Conservation (phyloP, 768 basidiomycete genomes). For the Ramaria sp. region DNA sequence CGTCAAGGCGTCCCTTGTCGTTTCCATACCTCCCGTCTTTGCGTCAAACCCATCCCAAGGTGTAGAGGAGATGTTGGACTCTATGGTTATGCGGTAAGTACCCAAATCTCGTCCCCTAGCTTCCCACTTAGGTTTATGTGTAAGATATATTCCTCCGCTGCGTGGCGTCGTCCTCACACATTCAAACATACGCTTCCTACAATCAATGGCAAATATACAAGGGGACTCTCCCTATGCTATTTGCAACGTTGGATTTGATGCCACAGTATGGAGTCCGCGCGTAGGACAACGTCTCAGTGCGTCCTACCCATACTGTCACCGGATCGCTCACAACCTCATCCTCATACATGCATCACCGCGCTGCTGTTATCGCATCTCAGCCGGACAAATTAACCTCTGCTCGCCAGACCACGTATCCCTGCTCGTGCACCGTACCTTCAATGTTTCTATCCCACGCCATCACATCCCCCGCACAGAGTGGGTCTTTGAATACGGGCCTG, state of each 20-base stretch:
- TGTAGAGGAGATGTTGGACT: constrained; percentile 83
- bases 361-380: constrained; percentile 26
- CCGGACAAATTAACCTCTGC: constrained; percentile 77
- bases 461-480: constrained; percentile 77
- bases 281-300: constrained; percentile 73
- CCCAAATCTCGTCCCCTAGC: background rate
- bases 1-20: constrained; percentile 51
- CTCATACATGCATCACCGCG: background rate
- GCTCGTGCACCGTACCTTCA: constrained; percentile 86
- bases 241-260: constrained; percentile 66
- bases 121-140: background rate
- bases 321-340: background rate
- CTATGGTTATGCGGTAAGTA: constrained; percentile 87
- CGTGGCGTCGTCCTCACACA: constrained; percentile 82
- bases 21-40: constrained; percentile 78
- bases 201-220: constrained; percentile 54
- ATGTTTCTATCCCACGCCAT: constrained; percentile 86
- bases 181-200: constrained; percentile 61
- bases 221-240: constrained; percentile 81
- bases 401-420: constrained; percentile 90
- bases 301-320: constrained; percentile 15
- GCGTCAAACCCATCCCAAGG: constrained; percentile 61
- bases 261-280: constrained; percentile 80
- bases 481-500: constrained; percentile 79
- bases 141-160: constrained; percentile 84